phyloP scores from a whole-genome alignment of 805 yeast species.

The Yarrowia porcina region DNA sequence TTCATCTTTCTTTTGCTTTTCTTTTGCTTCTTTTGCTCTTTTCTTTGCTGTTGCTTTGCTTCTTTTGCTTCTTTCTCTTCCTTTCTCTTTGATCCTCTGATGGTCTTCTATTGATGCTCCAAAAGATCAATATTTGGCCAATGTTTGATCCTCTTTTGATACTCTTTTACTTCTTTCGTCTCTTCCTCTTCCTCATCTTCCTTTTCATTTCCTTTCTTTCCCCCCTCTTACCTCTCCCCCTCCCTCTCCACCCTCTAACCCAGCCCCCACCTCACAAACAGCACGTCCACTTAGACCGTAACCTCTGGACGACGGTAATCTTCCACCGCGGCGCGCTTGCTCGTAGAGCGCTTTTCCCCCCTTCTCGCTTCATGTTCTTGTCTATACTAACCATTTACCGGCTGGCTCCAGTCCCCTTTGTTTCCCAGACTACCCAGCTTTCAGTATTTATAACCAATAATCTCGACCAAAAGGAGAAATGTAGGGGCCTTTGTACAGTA shows the following conservation, averaged over 20 bases:
- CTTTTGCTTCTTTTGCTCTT: neutral
- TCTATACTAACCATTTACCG: neutral
- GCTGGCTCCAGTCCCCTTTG: neutral
- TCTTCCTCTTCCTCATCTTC: neutral
- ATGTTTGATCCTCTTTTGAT: too few relatives aligned
- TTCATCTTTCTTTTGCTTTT: neutral
- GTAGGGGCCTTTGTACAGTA: too few relatives aligned
- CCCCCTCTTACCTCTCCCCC: neutral
- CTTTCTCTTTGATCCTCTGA: neutral
- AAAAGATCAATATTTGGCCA: too few relatives aligned
- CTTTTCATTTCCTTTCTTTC: neutral
- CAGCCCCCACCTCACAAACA: slow-evolving; percentile 4
- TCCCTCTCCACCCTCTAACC: neutral
- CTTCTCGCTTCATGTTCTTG: neutral
- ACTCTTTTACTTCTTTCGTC: too few relatives aligned
- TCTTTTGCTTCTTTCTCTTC: neutral
- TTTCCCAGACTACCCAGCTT: too few relatives aligned
- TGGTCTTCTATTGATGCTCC: too few relatives aligned
- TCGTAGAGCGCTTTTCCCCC: neutral
- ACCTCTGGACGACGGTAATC: neutral
- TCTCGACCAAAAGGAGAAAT: neutral
- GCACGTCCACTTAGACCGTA: neutral
- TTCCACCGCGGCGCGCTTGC: neutral
- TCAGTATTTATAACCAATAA: slow-evolving; percentile 1
- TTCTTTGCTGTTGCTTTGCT: neutral